Evolutionary conservation across 169 alveolate species (phyloP).

Genomic region (Babesia caballi): DNA sequence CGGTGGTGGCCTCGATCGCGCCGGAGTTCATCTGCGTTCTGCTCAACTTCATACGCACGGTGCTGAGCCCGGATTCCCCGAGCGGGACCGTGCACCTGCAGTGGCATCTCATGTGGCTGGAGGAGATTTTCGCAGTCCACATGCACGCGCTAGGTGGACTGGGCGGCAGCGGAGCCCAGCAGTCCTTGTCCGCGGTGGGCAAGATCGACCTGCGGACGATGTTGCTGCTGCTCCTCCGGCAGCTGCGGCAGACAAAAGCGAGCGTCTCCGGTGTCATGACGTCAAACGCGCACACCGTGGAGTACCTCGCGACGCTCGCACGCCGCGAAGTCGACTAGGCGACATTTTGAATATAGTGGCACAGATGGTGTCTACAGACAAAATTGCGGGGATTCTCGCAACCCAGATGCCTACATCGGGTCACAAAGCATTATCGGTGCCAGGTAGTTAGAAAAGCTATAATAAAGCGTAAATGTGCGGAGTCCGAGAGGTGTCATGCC

Average conservation of each 20-base stretch:
- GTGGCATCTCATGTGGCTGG: slow-evolving; percentile 60
- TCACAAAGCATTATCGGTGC: too few relatives aligned
- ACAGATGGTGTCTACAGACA: too few relatives aligned
- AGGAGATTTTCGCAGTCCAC: slow-evolving; percentile 48
- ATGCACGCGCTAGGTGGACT: slow-evolving; percentile 25
- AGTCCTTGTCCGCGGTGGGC: slow-evolving; percentile 1
- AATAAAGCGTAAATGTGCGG: too few relatives aligned
- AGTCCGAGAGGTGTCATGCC: too few relatives aligned
- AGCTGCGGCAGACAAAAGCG: slow-evolving; percentile 55
- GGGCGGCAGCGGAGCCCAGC: not conserved
- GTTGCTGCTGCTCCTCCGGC: slow-evolving; percentile 59
- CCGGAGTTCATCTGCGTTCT: slow-evolving; percentile 42
- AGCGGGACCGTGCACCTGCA: slow-evolving; percentile 53
- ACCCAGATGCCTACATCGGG: too few relatives aligned
- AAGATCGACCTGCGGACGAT: slow-evolving; percentile 49
- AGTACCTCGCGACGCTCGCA: slow-evolving; percentile 1
- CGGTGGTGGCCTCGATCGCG: slow-evolving; percentile 51
- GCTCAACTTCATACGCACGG: slow-evolving; percentile 52
- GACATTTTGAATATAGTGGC: too few relatives aligned
- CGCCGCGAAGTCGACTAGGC: not conserved
- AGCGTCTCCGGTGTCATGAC: slow-evolving; percentile 44
- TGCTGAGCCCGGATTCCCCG: slow-evolving; percentile 47
- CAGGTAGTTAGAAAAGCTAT: too few relatives aligned
- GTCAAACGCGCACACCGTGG: slow-evolving; percentile 57
- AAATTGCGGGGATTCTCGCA: too few relatives aligned